phyloP scores from a whole-genome alignment of 345 rosid genomes.

The Lepidium didymum region DNA sequence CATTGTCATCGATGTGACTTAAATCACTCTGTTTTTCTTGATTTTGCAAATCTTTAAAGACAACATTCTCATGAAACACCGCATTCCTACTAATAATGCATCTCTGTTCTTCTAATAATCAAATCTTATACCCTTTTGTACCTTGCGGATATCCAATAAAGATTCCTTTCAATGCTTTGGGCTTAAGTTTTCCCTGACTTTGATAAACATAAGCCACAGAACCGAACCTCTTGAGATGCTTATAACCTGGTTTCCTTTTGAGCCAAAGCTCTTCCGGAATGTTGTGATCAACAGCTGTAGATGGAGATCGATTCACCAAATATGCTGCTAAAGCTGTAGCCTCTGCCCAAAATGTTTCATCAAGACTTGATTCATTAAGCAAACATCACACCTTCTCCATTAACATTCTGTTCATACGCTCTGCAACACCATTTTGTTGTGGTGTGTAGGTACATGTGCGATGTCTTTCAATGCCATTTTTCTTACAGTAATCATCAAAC shows the following conservation, averaged over 20 bases:
- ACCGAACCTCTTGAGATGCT: neutral
- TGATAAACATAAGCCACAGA: neutral
- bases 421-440: neutral
- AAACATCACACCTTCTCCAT: neutral
- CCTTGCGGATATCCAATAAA: neutral
- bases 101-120: neutral
- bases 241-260: neutral
- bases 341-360: neutral
- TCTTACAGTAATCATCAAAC: neutral
- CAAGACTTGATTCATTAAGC: neutral
- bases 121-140: neutral
- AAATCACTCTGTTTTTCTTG: too few species aligned
- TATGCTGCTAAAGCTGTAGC: neutral
- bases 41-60: neutral
- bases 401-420: neutral
- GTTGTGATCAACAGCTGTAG: neutral
- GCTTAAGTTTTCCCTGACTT: neutral
- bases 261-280: neutral
- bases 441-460: neutral
- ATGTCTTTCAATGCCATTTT: neutral
- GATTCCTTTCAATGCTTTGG: neutral
- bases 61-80: neutral
- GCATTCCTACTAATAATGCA: neutral
- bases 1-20: fast-evolving
- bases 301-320: neutral